Base-by-base conservation (phyloP, 73 alveolate genomes). In the Paramecium sexaurelia region DNA sequence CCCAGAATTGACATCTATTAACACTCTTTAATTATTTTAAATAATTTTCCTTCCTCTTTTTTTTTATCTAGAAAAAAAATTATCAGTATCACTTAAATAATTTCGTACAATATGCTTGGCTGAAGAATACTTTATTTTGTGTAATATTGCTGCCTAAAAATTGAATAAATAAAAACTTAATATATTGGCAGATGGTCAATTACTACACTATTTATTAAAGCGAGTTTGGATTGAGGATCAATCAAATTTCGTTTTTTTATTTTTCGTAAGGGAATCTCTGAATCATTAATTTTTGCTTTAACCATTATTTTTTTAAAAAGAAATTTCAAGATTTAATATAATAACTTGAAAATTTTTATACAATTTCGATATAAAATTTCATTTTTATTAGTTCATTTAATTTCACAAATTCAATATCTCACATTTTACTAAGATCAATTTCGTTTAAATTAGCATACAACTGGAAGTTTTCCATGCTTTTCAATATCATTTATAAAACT, bases 61-160 rank as follows among this genome's bases (percentile, higher is more conserved):
- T 71, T 40, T 71, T 37, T 71, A 19, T 9, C 6, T 71, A 5
- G 86, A 35, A n/a, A 37, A 71, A 71, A 71, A 71, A 40, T 71
- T 71, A 35, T 37, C 86, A 8, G 6, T 35, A 17, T 37, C 86
- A 7, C 86, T 37, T 35, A 71, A 37, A 35, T 71, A 61, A 61
- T 71, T 71, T 40, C 86, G 32, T 1, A 71, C 7, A 33, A 71
- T 71, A 8, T 71, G 86, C 35, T 71, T 71, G 6, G 86, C 86
- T 33, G 86, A 35, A 33, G 86, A 71, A 71, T 71, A 71, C 19
- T 71, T 71, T 20, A 71, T 36, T 37, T 71, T 35, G 27, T 71
- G 86, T n/a, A 71, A 36, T 33, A 35, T 71, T 13, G 86, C 55
- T 35, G 86, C 86, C 86, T 71, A 71, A 71, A 71, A 20, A 13